Evolutionary conservation across 106 monocot species (phyloP).

Genomic region (Dendrobium catenatum): DNA sequence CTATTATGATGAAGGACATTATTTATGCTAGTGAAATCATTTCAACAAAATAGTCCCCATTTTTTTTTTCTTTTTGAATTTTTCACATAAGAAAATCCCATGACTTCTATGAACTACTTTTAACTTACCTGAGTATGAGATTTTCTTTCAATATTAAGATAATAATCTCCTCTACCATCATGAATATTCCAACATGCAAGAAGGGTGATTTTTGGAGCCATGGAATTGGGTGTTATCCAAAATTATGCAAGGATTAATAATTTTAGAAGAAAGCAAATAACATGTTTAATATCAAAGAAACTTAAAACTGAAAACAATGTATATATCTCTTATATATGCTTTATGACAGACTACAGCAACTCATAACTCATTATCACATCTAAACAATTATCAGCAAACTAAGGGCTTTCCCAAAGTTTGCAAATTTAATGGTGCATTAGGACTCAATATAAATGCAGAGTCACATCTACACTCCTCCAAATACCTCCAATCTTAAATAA

Average conservation of each 20-base stretch:
- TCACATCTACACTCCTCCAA: constrained; percentile 3
- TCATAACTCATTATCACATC: neutral
- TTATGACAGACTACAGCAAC: neutral
- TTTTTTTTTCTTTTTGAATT: too few relatives aligned
- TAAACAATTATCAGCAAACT: constrained; percentile 2
- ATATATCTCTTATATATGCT: neutral
- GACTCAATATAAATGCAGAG: constrained; percentile 2
- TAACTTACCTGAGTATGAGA: too few relatives aligned
- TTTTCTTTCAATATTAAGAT: too few relatives aligned
- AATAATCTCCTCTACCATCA: too few relatives aligned
- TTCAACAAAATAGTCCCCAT: too few relatives aligned
- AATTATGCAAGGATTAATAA: neutral
- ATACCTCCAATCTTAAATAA: constrained; percentile 2
- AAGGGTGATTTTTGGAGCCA: too few relatives aligned
- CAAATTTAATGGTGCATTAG: constrained; percentile 4
- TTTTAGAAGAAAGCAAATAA: neutral
- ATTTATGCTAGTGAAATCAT: too few relatives aligned
- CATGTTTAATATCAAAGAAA: neutral
- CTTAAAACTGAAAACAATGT: neutral
- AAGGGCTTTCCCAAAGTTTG: neutral
- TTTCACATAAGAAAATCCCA: too few relatives aligned
- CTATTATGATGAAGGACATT: too few relatives aligned
- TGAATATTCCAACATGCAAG: too few relatives aligned
- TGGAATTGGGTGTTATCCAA: neutral
- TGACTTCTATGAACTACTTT: too few relatives aligned